Conservation (phyloP, 2,329 filamentous ascomycete species). For the Pyrenochaeta sp. region DNA sequence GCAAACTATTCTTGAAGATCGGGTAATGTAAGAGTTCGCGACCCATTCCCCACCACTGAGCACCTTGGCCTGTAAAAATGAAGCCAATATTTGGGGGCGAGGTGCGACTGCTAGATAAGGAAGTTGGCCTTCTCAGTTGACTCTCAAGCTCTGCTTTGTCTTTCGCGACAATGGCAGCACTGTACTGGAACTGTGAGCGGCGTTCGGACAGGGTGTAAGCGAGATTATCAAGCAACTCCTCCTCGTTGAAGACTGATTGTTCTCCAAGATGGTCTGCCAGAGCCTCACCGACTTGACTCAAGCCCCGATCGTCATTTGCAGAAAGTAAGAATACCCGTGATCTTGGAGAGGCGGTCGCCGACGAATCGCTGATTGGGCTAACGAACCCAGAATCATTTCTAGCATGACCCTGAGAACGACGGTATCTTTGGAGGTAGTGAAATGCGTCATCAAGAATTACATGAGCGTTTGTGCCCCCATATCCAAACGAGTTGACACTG, state of each 20-base stretch:
- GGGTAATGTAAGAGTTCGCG: slow-evolving; percentile 39
- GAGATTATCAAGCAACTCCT: slow-evolving; percentile 14
- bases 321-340: slow-evolving; percentile 17
- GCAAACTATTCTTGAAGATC: slow-evolving; percentile 14
- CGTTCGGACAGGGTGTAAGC: slow-evolving; percentile 30
- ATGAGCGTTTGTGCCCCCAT: slow-evolving; percentile 33
- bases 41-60: slow-evolving; percentile 53
- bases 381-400: slow-evolving; percentile 12
- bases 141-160: slow-evolving; percentile 5
- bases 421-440: slow-evolving; percentile 14
- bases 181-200: slow-evolving; percentile 8
- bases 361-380: slow-evolving; percentile 8
- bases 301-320: slow-evolving; percentile 16
- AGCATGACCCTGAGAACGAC: background rate
- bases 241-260: slow-evolving; percentile 9
- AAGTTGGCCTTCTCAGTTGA: background rate
- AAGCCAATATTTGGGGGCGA: slow-evolving; percentile 12
- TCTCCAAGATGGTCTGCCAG: slow-evolving; percentile 16
- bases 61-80: slow-evolving; percentile 56
- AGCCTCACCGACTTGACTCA: slow-evolving; percentile 20
- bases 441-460: slow-evolving; percentile 35
- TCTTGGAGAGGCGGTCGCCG: background rate
- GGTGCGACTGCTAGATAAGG: background rate
- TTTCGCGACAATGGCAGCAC: slow-evolving; percentile 4
- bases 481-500: slow-evolving; percentile 29